Evolutionary conservation across 176 grass and related monocot species (phyloP).

Genomic region (Oryza punctata): DNA sequence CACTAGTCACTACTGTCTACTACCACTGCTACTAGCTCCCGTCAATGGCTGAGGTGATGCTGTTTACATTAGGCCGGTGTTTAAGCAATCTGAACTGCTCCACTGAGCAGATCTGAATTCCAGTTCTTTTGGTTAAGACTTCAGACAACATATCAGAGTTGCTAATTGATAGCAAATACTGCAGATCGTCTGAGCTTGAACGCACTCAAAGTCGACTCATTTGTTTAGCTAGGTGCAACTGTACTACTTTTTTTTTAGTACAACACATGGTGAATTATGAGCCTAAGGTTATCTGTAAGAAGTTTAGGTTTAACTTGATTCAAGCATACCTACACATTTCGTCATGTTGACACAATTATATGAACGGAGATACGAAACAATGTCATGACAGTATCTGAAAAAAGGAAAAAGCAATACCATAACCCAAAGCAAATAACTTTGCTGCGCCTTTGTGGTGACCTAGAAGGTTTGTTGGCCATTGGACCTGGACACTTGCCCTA

Average conservation of each 20-base stretch:
- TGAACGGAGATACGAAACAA: conserved; percentile 1
- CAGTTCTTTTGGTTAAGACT: background rate
- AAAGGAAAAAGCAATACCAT: conserved; percentile 11
- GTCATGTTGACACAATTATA: background rate
- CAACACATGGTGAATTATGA: background rate
- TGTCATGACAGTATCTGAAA: conserved; percentile 4
- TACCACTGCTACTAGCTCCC: background rate
- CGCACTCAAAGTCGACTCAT: background rate
- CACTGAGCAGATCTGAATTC: conserved; percentile 18
- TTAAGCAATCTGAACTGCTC: conserved; percentile 40
- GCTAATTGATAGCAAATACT: background rate
- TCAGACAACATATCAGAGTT: background rate
- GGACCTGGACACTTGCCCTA: background rate
- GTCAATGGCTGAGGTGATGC: conserved; percentile 1
- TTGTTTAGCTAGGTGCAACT: background rate
- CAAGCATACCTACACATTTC: background rate
- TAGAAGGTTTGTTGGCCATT: conserved; percentile 32
- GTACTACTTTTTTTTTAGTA: no score
- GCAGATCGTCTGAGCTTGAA: background rate
- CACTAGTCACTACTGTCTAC: conserved; percentile 33
- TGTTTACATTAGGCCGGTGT: conserved; percentile 12
- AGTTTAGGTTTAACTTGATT: background rate
- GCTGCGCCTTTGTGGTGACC: background rate
- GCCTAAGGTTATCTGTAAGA: background rate
- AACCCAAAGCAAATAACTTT: conserved; percentile 26